Evolutionary conservation across 768 basidiomycete genomes (phyloP).

Genomic region (Boletus pseudopeckii): DNA sequence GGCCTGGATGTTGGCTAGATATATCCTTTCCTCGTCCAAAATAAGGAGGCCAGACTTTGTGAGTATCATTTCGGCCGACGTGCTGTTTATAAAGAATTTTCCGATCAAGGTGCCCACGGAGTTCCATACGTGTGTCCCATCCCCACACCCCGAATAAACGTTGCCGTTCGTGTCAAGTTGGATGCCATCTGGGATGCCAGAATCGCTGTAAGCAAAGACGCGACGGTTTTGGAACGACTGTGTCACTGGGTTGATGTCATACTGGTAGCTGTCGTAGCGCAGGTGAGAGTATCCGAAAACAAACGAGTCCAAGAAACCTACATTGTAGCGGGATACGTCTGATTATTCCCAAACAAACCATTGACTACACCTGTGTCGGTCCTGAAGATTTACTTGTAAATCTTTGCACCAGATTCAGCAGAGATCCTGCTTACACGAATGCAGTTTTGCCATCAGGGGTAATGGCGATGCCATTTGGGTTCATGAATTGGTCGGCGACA

Average conservation of each 20-base stretch:
- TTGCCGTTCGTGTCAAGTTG: constrained; percentile 63
- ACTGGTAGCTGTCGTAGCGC: constrained; percentile 52
- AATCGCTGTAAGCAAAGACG: constrained; percentile 63
- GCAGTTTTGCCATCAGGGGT: constrained; percentile 59
- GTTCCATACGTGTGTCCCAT: constrained; percentile 65
- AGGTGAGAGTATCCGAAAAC: not conserved
- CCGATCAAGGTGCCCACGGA: constrained; percentile 42
- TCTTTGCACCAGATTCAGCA: not conserved
- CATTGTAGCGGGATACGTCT: constrained; percentile 66
- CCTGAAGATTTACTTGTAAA: constrained; percentile 22
- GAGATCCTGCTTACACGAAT: constrained; percentile 47
- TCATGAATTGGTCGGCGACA: not conserved
- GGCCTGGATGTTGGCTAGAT: constrained; percentile 25
- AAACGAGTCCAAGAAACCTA: constrained; percentile 29
- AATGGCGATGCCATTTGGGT: constrained; percentile 71
- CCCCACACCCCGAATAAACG: constrained; percentile 62
- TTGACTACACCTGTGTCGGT: constrained; percentile 33
- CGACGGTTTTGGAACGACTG: constrained; percentile 57
- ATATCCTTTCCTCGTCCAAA: constrained; percentile 33
- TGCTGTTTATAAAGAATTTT: constrained; percentile 20
- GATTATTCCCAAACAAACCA: constrained; percentile 47
- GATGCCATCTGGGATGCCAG: constrained; percentile 66
- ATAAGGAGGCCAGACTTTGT: constrained; percentile 39
- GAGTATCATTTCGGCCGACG: constrained; percentile 39
- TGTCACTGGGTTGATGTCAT: constrained; percentile 56